Percentiles rank a stretch among this genome's conserved stretches.
phyloP scores from a whole-genome alignment of 441 rosid genomes.

The Syzygium syzygioides region DNA sequence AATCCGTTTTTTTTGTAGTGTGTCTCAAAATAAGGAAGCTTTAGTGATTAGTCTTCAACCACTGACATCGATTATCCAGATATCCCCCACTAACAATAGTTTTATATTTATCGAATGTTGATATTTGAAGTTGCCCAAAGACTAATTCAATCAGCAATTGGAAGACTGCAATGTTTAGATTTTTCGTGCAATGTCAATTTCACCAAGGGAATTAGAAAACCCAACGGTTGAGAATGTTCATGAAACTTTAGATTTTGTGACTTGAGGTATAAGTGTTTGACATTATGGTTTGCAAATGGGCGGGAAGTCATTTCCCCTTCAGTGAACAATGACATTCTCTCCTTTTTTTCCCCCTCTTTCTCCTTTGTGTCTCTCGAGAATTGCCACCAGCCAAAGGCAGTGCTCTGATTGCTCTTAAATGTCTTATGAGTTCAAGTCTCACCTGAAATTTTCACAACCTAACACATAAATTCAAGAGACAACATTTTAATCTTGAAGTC shows the following conservation, averaged over 20 bases:
- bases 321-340: too few relatives aligned
- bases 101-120: too few relatives aligned
- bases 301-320: neutral
- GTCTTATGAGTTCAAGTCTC: too few relatives aligned
- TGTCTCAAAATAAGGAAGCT: neutral
- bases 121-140: neutral
- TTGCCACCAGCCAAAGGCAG: too few relatives aligned
- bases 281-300: neutral
- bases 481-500: too few relatives aligned
- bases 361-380: too few relatives aligned
- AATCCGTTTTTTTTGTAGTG: too few relatives aligned
- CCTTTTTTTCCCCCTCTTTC: too few relatives aligned
- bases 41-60: neutral
- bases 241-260: neutral
- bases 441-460: too few relatives aligned
- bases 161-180: neutral
- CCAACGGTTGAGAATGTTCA: neutral
- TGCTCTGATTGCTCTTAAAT: too few relatives aligned
- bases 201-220: neutral
- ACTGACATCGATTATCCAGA: neutral
- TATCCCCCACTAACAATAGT: neutral
- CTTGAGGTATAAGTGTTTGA: neutral
- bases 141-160: neutral
- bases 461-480: too few relatives aligned
- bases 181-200: neutral